These are phyloP conservation scores for Beauveria sp. DNA, from an alignment of 2,329 filamentous ascomycete species.

Conservation along the genomic window DNA sequence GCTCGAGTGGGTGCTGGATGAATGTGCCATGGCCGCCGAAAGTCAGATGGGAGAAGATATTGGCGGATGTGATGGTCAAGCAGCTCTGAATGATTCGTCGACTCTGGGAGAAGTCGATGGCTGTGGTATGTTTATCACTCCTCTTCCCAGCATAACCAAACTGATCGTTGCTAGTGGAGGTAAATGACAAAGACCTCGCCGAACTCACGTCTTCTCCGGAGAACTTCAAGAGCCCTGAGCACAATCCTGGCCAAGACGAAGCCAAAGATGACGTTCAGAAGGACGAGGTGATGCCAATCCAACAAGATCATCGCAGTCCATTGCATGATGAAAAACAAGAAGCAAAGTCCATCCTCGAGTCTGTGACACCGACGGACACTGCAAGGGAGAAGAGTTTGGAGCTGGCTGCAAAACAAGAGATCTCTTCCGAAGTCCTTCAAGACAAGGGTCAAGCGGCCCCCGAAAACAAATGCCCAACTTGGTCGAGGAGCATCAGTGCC, in stretches of 20 bases:
- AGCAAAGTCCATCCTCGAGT: not conserved
- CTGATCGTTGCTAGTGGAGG: not conserved
- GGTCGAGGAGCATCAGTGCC: not conserved
- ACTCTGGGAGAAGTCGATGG: no score
- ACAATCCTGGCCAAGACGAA: no score
- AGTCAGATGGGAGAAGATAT: not conserved
- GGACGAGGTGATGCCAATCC: not conserved
- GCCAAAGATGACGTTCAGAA: not conserved
- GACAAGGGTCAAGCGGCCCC: not conserved
- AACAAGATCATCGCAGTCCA: not conserved
- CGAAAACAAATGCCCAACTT: not conserved
- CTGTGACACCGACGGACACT: not conserved
- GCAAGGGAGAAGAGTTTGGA: not conserved
- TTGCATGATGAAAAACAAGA: not conserved
- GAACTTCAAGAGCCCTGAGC: no score
- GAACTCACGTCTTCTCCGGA: not conserved
- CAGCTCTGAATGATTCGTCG: not conserved
- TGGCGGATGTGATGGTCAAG: not conserved
- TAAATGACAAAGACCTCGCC: not conserved
- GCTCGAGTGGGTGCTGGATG: constrained; percentile 3
- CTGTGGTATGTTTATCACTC: not conserved
- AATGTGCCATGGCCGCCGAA: not conserved
- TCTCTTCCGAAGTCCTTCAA: not conserved
- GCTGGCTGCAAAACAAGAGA: not conserved
- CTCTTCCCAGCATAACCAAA: not conserved